Base-by-base conservation (phyloP, 1,284 basidiomycete genomes). In the Athelia sp. region DNA sequence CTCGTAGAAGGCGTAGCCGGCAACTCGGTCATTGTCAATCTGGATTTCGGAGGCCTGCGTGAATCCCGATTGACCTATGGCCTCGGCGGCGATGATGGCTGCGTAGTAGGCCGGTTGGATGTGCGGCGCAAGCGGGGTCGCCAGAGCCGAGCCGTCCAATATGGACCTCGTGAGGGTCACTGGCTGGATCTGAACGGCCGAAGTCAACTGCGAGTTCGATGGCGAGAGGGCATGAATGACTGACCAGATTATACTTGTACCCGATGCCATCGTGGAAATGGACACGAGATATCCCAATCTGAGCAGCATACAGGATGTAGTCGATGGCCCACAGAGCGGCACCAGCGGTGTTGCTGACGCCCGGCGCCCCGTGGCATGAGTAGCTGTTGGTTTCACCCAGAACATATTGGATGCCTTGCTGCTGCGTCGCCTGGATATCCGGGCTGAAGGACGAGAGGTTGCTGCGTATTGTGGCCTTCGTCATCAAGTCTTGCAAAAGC, bases 301-400 rank as follows among this genome's bases (percentile, higher is more conserved):
- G 51, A 13, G 56, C 43, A 21, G 43, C 18, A 50, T 68, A 82
- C 4, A 89, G 65, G 1, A 74, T 68, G 58, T 87, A 86, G 59
- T 87, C 84, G 50, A 86, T 66, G 1, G 74, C 70, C 85, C 86
- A 87, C 21, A 89, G 64, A 15, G 82, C 80, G 2, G 83, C 81
- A 31, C 84, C 86, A 10, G 79, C 86, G 1, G 79, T 78, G 58
- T 88, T 82, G 61, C 81, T 83, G 15, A 86, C 78, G 3, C 78
- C 79, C 24, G 84, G 81, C 9, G 81, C 77, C 50, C 86, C 85
- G 62, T 78, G 75, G 49, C 73, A 74, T 13, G 64, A 65, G 60
- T 69, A 71, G 54, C 75, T 78, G 53, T 80, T 81, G 6, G 78
- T 81, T 57, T 76, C 82, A 52, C 84, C 84, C 4, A 86, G 63